Base-by-base conservation (phyloP, 2,329 filamentous ascomycete genomes). In the Trichoderma lentiforme region DNA sequence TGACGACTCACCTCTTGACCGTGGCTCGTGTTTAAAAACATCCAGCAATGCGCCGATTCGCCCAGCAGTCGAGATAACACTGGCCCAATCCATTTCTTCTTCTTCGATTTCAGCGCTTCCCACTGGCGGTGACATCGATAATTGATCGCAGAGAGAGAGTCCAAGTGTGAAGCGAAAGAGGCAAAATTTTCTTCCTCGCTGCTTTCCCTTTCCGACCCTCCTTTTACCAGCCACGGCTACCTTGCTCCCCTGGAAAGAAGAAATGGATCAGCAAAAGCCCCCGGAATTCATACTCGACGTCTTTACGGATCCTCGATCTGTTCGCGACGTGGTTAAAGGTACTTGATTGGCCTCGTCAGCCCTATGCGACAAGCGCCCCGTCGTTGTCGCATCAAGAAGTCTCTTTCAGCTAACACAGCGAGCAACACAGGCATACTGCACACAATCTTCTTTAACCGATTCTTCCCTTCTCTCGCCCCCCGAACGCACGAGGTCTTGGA, bases 381-480 rank as follows among this genome's bases (percentile, higher is more conserved):
- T n/a, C 21, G 58, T 15, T 11, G 39, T 53, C 28, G 58, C 30
- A 56, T 36, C 28, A 67, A 6, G 14, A n/a, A 57, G 18, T 3
- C 39, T 15, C 28, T 30, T 28, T 53, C 9, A 26, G 53, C 65
- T 68, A n/a, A 68, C 65, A 60, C 8, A 32, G 18, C 18, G 39
- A 30, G 15, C 28, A 47, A 6, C 34, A 69, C 78, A 97, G 95
- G 93, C 74, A 93, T 98, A 80, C 88, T 98, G 64, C 95, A 98
- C 82, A 97, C 95, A 65, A 98, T 98, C 81, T 99, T 98, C 89
- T 98, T 98, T 88, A 95, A 98, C 85, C 92, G 96, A 79, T 97
- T 95, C 88, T 98, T 98, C 86, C 94, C 94, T 71, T 91, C 93
- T 72, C 88, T 98, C 76, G 86, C 89, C 56, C 95, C 96, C 6